Conservation (phyloP, 345 rosid species). For the Acer saccharum region DNA sequence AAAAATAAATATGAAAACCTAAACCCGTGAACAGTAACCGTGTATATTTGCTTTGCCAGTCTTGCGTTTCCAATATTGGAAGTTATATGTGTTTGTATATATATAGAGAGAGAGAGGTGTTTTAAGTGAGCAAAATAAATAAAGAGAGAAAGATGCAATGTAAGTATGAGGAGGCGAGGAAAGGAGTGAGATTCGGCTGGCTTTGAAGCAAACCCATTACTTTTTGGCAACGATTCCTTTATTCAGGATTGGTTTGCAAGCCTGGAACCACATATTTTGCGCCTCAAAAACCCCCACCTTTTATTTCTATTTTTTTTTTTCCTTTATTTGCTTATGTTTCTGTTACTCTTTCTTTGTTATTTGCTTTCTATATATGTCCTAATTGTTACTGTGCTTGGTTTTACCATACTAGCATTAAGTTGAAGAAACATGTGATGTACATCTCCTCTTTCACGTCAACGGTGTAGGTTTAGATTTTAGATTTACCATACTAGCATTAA, state of each 20-base stretch:
- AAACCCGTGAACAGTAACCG: slow-evolving; percentile 4
- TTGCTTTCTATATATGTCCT: no score
- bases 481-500: no score
- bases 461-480: no score
- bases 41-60: slow-evolving; percentile 32
- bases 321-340: not conserved
- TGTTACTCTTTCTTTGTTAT: not conserved
- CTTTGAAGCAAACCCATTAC: slow-evolving; percentile 71
- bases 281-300: slow-evolving; percentile 2
- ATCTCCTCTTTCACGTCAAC: no score
- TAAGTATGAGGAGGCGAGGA: slow-evolving; percentile 36
- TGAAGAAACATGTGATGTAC: no score
- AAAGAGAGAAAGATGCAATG: slow-evolving; percentile 17
- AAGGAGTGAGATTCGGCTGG: slow-evolving; percentile 67
- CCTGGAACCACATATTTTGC: slow-evolving; percentile 55
- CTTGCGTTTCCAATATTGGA: slow-evolving; percentile 43
- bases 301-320: not conserved
- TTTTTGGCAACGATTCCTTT: slow-evolving; percentile 43
- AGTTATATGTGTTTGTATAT: slow-evolving; percentile 21
- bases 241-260: slow-evolving; percentile 64
- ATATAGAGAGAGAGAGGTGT: slow-evolving; percentile 9
- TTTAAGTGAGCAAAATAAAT: not conserved
- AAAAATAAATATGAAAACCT: not conserved
- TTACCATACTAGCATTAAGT: no score
- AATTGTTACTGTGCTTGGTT: no score